Evolutionary conservation across 2,329 filamentous ascomycete species (phyloP).

Genomic region (Aspergillus costaricaensis): DNA sequence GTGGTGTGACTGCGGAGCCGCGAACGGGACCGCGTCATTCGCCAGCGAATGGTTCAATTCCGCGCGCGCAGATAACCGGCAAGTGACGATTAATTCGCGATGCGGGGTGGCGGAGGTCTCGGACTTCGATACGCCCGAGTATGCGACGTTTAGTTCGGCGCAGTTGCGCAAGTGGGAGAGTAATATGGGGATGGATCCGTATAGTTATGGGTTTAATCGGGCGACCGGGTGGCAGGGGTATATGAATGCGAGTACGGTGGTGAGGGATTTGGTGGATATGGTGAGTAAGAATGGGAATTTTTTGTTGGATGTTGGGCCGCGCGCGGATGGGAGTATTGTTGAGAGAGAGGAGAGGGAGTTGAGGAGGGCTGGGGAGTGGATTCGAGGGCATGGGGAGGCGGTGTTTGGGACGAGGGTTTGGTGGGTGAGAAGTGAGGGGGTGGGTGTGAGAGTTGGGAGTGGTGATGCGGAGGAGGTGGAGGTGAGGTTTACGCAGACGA

Average conservation of each 20-base stretch:
- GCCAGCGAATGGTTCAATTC: conserved; percentile 48
- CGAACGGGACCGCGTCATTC: conserved; percentile 47
- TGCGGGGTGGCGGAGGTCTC: conserved; percentile 54
- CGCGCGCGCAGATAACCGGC: conserved; percentile 42
- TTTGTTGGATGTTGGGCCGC: conserved; percentile 58
- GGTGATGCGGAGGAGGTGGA: conserved; percentile 9
- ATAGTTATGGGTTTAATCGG: conserved; percentile 61
- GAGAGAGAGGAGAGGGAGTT: conserved; percentile 52
- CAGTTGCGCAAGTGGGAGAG: conserved; percentile 62
- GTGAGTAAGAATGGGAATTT: conserved; percentile 60
- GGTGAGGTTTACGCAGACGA: conserved; percentile 55
- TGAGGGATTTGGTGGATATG: conserved; percentile 55
- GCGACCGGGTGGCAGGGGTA: conserved; percentile 53
- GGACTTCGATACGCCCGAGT: conserved; percentile 65
- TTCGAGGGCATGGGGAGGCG: conserved; percentile 55
- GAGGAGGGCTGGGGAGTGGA: conserved; percentile 56
- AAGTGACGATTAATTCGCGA: conserved; percentile 59
- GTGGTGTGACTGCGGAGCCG: conserved; percentile 52
- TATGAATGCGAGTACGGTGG: conserved; percentile 54
- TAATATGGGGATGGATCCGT: conserved; percentile 63
- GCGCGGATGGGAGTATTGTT: conserved; percentile 57
- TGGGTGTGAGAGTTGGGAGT: conserved; percentile 32
- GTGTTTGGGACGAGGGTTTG: conserved; percentile 61
- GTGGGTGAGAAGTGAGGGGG: conserved; percentile 46
- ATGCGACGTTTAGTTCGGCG: conserved; percentile 52